Base-by-base conservation (phyloP, 164 flowering plant species). In the Paratinospora sagittata region DNA sequence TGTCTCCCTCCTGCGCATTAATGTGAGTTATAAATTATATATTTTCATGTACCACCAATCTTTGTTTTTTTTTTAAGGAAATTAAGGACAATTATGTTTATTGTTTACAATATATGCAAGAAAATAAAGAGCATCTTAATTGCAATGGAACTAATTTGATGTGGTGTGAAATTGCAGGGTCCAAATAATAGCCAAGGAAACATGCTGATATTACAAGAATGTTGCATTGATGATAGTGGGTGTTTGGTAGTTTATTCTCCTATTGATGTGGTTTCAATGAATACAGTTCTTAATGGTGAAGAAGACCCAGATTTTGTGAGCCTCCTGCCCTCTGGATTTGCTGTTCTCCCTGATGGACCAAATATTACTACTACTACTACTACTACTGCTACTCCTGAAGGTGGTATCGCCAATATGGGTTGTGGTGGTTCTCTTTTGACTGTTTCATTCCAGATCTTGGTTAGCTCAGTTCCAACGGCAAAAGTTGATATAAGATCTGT, bases 131-230 rank as follows among this genome's bases (percentile, higher is more conserved):
- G 4, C 34, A 4, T 30, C 4, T 30, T 30, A 30, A 30, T 1
- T 30, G 34, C 34, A 30, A 30, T 30, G 34, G 34, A 4, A 30
- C 34, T 17, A 17, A 68, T 1, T 36, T 45, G 21, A 37, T 27
- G 7, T 21, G 14, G 21, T 27, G 8, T 37, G 7, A 27, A 23
- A 68, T 58, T 76, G 78, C 78, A 95, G 99, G 89, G 92, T 70
- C 79, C 87, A 27, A 92, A 95, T 67, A 86, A 98, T 14, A 91
- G 84, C 84, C 99, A 93, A 69, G 87, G 95, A 84, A 96, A 93
- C 81, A 96, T 93, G 98, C 86, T 93, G 73, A 91, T 96, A 72
- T 80, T 96, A 60, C 99, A 96, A 75, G 99, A 96, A 85, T 91
- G 93, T 66, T 85, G 88, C 84, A 85, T 86, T 0, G 97, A 93